These are phyloP conservation scores for Eremochloa ophiuroides DNA, from an alignment of 176 grass and related monocot species.

Conservation along the genomic window DNA sequence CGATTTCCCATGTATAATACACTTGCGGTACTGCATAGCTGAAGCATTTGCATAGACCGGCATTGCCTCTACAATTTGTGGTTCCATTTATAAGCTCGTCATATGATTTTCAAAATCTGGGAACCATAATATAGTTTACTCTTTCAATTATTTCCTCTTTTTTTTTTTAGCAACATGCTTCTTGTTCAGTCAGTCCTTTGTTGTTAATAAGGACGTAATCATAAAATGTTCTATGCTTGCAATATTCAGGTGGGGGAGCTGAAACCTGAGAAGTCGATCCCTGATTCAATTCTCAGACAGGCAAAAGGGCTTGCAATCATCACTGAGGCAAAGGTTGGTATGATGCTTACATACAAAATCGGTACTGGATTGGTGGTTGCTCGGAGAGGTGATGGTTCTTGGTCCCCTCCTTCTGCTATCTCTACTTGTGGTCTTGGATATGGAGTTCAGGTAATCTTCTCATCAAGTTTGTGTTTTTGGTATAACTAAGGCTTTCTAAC, in stretches of 20 bases:
- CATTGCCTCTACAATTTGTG: neutral
- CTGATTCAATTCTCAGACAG: constrained; percentile 76
- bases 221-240: constrained; percentile 3
- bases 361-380: constrained; percentile 82
- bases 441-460: constrained; percentile 67
- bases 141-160: neutral
- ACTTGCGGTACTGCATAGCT: neutral
- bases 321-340: constrained; percentile 66
- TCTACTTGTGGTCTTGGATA: constrained; percentile 85
- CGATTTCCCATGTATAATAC: neutral
- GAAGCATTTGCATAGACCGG: constrained; percentile 7
- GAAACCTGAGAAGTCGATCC: constrained; percentile 74
- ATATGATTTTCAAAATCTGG: neutral
- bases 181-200: neutral
- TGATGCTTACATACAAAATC: constrained; percentile 88
- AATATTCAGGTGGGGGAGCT: constrained; percentile 58
- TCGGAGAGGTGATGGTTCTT: constrained; percentile 73
- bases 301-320: constrained; percentile 86
- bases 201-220: constrained; percentile 13
- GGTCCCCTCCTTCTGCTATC: constrained; percentile 92
- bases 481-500: constrained; percentile 1
- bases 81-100: neutral
- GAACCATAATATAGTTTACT: neutral
- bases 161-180: neutral
- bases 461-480: neutral